phyloP scores from a whole-genome alignment of 345 rosid genomes.

The Heritiera littoralis region DNA sequence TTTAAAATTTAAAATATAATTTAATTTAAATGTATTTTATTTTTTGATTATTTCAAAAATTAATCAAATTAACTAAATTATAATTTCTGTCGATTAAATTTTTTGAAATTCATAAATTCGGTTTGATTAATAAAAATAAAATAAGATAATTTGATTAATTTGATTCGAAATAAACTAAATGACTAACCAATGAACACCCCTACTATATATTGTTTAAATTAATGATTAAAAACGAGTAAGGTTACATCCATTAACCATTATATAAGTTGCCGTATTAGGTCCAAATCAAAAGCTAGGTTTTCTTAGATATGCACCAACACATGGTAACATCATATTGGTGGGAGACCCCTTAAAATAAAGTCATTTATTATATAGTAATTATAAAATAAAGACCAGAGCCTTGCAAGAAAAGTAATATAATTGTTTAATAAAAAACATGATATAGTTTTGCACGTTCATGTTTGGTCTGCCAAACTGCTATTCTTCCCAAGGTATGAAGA shows the following conservation, averaged over 20 bases:
- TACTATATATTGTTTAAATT: too few relatives aligned
- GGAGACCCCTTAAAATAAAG: background rate
- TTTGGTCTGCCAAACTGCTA: constrained; percentile 11
- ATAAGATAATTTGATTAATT: too few relatives aligned
- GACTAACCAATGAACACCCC: too few relatives aligned
- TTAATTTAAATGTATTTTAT: too few relatives aligned
- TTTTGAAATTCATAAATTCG: too few relatives aligned
- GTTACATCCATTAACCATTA: background rate
- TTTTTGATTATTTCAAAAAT: too few relatives aligned
- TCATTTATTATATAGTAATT: background rate
- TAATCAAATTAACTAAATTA: too few relatives aligned
- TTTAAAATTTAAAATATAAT: too few relatives aligned
- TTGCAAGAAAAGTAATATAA: constrained; percentile 5
- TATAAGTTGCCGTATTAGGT: background rate
- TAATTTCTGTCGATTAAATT: too few relatives aligned
- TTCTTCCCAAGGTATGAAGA: background rate
- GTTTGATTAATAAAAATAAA: too few relatives aligned
- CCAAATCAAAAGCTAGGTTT: background rate
- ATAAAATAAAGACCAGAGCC: background rate
- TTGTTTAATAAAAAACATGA: background rate
- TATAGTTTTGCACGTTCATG: background rate
- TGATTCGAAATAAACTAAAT: too few relatives aligned
- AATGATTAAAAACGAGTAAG: background rate
- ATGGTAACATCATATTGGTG: background rate
- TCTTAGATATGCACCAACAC: background rate